A percentile compares a stretch with the other conserved stretches of the same genome.
Conservation (phyloP, 202 grass and related monocot species). For the Brachypodium distachyon region DNA sequence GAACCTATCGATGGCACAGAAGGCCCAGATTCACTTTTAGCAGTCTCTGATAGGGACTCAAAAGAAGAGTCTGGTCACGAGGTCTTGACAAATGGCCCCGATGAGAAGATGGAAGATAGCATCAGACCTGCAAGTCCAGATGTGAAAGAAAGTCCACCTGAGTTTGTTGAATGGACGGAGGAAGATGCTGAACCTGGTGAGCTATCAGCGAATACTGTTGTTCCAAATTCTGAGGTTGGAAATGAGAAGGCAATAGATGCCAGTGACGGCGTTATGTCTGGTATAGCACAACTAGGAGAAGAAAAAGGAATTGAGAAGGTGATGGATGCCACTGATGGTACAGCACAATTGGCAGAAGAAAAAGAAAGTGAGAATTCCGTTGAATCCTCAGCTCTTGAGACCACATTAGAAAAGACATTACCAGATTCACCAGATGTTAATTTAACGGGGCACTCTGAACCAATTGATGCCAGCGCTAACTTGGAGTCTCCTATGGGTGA, state of each 20-base stretch:
- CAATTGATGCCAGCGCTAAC: background rate
- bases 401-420: background rate
- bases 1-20: constrained; percentile 21
- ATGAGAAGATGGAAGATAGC: constrained; percentile 20
- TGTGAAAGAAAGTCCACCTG: constrained; percentile 31
- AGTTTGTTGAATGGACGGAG: constrained; percentile 39
- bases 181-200: constrained; percentile 30
- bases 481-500: constrained; percentile 2
- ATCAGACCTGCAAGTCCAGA: constrained; percentile 43
- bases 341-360: constrained; percentile 1
- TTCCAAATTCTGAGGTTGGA: constrained; percentile 10
- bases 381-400: background rate
- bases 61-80: constrained; percentile 3
- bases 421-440: background rate
- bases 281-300: constrained; percentile 10
- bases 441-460: background rate
- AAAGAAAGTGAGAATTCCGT: background rate
- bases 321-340: no score
- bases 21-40: constrained; percentile 1
- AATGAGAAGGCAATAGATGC: constrained; percentile 15
- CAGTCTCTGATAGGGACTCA: background rate
- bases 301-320: background rate
- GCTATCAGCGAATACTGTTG: constrained; percentile 5
- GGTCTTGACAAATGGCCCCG: constrained; percentile 5
- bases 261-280: background rate